Evolutionary conservation across 169 alveolate genomes (phyloP), one percentile per base, ranked within the genome.

Genomic region (Hepatocystis sp.): DNA sequence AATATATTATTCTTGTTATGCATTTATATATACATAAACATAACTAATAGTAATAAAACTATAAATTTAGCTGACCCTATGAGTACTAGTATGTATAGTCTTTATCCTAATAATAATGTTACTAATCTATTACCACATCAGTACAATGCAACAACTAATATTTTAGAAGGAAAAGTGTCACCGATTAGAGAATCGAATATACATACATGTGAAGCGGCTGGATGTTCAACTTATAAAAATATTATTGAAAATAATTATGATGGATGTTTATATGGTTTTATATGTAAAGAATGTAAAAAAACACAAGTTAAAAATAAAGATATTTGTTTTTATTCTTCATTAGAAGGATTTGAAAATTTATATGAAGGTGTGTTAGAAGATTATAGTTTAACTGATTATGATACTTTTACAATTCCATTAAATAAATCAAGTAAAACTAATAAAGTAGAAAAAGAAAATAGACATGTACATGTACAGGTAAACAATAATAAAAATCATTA

Each of bases 301-400:
- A 63, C 89, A 15, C 89, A 81, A 44, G 60, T 71, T 27, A 81
- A 81, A 55, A 81, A 63, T 28, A 58, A 58, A 32, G 47, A 61
- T 51, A 81, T 81, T 4, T 81, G 89, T 44, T 81, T 81, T 23
- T 63, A 81, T 53, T 81, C 89, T 1, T 61, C 81, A 23, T 13
- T 81, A 42, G 84, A 81, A 1, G 61, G 46, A 4, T 81, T 49
- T 28, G 84, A 81, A 81, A 81, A 34, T 47, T 39, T 81, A 27
- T 81, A 81, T 53, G 89, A 81, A n/a, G 89, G 52, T 27, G 11
- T 61, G 8, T 8, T 81, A 13, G 89, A 81, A 27, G 89, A 81
- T 15, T 81, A 25, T 4, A 63, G 40, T 30, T 34, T 15, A 5
- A 49, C 89, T 0, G 42, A 66, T 0, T 81, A 81, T 19, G 89